Percentiles rank a stretch among this genome's conserved stretches.
phyloP scores from a whole-genome alignment of 2,329 filamentous ascomycete species.

The Acarospora socialis region DNA sequence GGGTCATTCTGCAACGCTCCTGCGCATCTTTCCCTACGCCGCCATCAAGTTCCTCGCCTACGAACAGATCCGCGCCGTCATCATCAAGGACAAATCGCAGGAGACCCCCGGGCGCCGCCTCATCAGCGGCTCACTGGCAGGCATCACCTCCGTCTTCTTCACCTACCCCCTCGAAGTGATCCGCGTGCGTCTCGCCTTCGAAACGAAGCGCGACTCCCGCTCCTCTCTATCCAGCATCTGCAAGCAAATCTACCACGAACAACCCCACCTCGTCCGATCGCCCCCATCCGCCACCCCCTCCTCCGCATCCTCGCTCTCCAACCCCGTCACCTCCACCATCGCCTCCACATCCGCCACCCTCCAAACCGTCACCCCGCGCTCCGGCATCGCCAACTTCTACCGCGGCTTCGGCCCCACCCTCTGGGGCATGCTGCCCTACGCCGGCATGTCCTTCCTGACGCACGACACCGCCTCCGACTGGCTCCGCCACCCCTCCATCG shows the following conservation, averaged over 20 bases:
- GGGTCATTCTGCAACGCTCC: slow-evolving; percentile 82
- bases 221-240: slow-evolving; percentile 65
- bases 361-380: slow-evolving; percentile 42
- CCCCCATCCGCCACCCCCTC: slow-evolving; percentile 23
- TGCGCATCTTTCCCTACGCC: slow-evolving; percentile 93
- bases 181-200: slow-evolving; percentile 82
- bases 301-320: slow-evolving; percentile 15
- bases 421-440: slow-evolving; percentile 91
- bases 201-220: slow-evolving; percentile 62
- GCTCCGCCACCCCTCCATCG: slow-evolving; percentile 54
- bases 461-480: slow-evolving; percentile 84
- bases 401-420: slow-evolving; percentile 83
- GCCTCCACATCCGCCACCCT: slow-evolving; percentile 29
- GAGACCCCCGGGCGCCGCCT: slow-evolving; percentile 72
- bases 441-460: slow-evolving; percentile 86
- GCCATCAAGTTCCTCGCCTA: slow-evolving; percentile 97
- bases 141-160: slow-evolving; percentile 78
- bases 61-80: slow-evolving; percentile 71
- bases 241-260: slow-evolving; percentile 73
- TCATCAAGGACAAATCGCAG: slow-evolving; percentile 58
- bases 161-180: slow-evolving; percentile 93
- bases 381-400: slow-evolving; percentile 81
- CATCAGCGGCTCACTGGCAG: slow-evolving; percentile 54
- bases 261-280: slow-evolving; percentile 28
- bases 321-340: slow-evolving; percentile 19